Base-by-base conservation (phyloP, 306 rosid species). In the Fragaria iinumae region DNA sequence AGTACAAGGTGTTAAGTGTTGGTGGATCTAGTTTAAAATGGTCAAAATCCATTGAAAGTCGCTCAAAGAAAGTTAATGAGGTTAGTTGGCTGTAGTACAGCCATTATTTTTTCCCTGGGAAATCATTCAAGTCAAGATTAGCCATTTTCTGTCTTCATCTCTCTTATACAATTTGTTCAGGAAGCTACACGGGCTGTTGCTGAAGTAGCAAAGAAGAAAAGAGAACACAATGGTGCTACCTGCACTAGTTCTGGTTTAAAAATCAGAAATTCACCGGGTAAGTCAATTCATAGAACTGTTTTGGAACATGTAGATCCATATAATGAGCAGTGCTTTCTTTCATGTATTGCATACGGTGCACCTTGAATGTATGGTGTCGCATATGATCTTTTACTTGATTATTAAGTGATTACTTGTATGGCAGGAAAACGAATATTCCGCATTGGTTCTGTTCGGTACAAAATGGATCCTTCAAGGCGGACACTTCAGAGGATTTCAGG, bases 181-280 rank as follows among this genome's bases (percentile, higher is more conserved):
- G 97, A 95, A 87, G 97, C 99, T 71, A 95, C 99, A 49, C 91
- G 81, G 72, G 97, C 97, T 70, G 99, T 92, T 84, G 99, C 96
- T 89, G 99, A 88, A 8, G 99, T 83, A 45, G 96, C 92, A 84
- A 95, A 75, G 90, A 89, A 86, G 89, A 92, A 86, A 83, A 95
- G 96, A 80, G 97, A 92, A 77, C 90, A 82, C 80, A 87, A 83
- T 81, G 87, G 80, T 72, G 82, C 47, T 64, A 84, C 88, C 59
- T 71, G 83, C 82, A 45, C 69, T 70, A 71, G 83, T 83, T 81
- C 89, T 81, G 86, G 82, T 74, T 71, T 89, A 57, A 83, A 82
- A 86, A 84, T 86, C 85, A 88, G 87, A 87, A 84, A 82, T 83
- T 89, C 82, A 71, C 76, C 89, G n/a, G 85, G 89, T 71, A 83